Conservation (phyloP, 805 yeast genomes). For the Ogataea degrootiae region DNA sequence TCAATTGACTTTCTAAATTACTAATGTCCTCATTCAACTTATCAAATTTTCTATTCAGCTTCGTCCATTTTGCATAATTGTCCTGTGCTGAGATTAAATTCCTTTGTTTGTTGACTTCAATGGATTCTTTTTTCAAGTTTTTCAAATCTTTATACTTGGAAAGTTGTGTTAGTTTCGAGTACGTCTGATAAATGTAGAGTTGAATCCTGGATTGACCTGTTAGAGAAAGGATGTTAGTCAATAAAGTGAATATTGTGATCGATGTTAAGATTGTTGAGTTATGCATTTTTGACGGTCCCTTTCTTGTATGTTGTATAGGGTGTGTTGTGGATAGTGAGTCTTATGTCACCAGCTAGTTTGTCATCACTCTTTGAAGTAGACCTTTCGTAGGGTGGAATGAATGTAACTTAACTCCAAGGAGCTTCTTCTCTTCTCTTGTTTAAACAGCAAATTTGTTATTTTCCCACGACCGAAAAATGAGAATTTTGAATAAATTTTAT, state of each 20-base stretch:
- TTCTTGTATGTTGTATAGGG: too few species aligned
- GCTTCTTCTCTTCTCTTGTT: too few species aligned
- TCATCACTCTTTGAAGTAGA: too few species aligned
- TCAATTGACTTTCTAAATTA: conserved; percentile 34
- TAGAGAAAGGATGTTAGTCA: conserved; percentile 39
- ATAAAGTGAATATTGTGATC: conserved; percentile 33
- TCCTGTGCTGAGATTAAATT: conserved; percentile 78
- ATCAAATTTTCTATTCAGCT: conserved; percentile 70
- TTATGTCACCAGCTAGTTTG: too few species aligned
- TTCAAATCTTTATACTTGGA: conserved; percentile 27
- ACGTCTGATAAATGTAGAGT: conserved; percentile 9
- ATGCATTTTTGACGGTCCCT: conserved; percentile 5
- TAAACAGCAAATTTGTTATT: too few species aligned
- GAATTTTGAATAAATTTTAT: too few species aligned
- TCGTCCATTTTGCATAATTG: conserved; percentile 94
- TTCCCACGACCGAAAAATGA: too few species aligned
- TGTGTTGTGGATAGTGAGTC: too few species aligned
- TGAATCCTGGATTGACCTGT: conserved; percentile 19
- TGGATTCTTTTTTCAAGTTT: conserved; percentile 39
- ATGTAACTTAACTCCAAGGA: too few species aligned
- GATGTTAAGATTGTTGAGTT: conserved; percentile 28
- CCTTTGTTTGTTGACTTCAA: conserved; percentile 46
- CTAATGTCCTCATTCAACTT: conserved; percentile 50
- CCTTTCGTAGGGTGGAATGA: too few species aligned
- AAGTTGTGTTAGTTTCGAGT: conserved; percentile 17